Evolutionary conservation across 306 rosid species (phyloP).

Genomic region (Purshia tridentata): DNA sequence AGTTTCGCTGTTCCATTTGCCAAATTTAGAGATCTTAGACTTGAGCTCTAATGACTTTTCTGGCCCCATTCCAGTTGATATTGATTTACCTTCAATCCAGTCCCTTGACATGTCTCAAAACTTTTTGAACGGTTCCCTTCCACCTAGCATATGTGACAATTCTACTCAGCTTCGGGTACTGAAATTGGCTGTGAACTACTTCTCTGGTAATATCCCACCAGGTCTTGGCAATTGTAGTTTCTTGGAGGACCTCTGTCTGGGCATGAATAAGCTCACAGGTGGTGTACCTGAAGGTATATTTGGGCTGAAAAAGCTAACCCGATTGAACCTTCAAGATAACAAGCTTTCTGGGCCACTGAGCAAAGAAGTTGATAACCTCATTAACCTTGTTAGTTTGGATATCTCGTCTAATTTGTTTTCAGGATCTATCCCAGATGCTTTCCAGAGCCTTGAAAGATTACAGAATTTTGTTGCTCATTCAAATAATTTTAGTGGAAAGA

Average conservation of each 20-base stretch:
- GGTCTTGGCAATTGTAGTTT: constrained; percentile 40
- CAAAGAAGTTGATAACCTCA: constrained; percentile 35
- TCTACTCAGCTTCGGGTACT: constrained; percentile 29
- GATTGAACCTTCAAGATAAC: constrained; percentile 34
- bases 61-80: constrained; percentile 25
- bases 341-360: constrained; percentile 40
- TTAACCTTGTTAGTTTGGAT: constrained; percentile 39
- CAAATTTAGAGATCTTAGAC: constrained; percentile 31
- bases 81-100: constrained; percentile 31
- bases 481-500: constrained; percentile 29
- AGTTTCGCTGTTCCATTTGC: constrained; percentile 29
- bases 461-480: constrained; percentile 38
- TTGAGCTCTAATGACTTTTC: constrained; percentile 37
- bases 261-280: constrained; percentile 33
- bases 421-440: constrained; percentile 41
- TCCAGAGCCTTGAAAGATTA: constrained; percentile 18
- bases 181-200: constrained; percentile 38
- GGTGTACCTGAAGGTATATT: constrained; percentile 34
- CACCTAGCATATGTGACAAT: constrained; percentile 23
- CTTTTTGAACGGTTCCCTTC: constrained; percentile 33
- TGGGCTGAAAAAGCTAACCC: constrained; percentile 17
- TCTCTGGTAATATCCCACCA: constrained; percentile 33
- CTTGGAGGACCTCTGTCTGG: constrained; percentile 33
- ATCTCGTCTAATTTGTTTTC: constrained; percentile 36
- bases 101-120: constrained; percentile 42